These are phyloP conservation scores for Komagataella pseudopastoris DNA, from an alignment of 805 yeast genomes.

Conservation along the genomic window DNA sequence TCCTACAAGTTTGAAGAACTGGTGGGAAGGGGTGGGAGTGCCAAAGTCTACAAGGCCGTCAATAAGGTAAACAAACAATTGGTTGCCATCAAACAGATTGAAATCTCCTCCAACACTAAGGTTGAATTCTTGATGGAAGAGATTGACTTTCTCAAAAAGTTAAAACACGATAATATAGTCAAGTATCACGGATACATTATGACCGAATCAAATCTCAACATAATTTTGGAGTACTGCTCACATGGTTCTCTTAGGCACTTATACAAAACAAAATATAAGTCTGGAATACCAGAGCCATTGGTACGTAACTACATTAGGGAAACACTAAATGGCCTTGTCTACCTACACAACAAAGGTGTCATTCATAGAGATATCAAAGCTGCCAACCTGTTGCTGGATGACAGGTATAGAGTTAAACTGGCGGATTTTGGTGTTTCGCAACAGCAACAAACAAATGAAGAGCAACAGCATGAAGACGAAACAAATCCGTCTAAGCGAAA, in stretches of 20 bases:
- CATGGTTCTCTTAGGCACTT: conserved; percentile 53
- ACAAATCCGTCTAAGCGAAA: background rate
- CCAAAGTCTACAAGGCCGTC: conserved; percentile 59
- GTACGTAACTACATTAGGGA: conserved; percentile 36
- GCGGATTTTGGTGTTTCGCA: conserved; percentile 87
- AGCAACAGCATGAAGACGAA: conserved; percentile 18
- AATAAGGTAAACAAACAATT: conserved; percentile 51
- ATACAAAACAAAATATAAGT: conserved; percentile 26
- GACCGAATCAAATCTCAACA: conserved; percentile 34
- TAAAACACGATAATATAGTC: conserved; percentile 55
- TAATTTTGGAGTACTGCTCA: conserved; percentile 51
- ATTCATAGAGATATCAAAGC: conserved; percentile 79
- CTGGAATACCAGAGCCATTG: conserved; percentile 41
- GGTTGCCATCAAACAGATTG: conserved; percentile 72
- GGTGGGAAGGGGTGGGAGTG: conserved; percentile 87
- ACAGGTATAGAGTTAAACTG: conserved; percentile 63
- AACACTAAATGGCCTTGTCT: conserved; percentile 46
- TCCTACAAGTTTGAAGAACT: conserved; percentile 42
- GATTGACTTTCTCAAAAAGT: conserved; percentile 49
- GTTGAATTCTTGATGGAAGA: conserved; percentile 44
- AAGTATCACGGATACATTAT: conserved; percentile 57
- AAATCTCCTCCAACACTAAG: conserved; percentile 35
- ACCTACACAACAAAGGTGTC: conserved; percentile 59
- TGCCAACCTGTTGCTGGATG: conserved; percentile 70
- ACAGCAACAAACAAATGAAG: conserved; percentile 14